These are phyloP conservation scores for Euphrasia arctica DNA, from an alignment of 305 asterid species.

Conservation along the genomic window DNA sequence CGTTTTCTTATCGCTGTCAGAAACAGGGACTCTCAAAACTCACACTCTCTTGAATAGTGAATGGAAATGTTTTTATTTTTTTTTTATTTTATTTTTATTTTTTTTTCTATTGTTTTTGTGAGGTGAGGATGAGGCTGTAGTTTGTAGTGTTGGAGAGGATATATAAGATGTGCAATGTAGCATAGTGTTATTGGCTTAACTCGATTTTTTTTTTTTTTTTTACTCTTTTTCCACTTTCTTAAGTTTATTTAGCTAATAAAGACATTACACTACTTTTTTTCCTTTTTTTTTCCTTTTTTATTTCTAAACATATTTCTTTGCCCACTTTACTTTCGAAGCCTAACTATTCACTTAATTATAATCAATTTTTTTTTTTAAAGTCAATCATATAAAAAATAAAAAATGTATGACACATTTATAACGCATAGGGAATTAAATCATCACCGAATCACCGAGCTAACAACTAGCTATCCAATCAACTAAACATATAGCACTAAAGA, in stretches of 20 bases:
- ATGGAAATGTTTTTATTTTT: conserved; percentile 3
- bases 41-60: conserved; percentile 17
- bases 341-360: neutral
- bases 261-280: conserved; percentile 58
- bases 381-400: too few species aligned
- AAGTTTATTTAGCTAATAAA: conserved; percentile 44
- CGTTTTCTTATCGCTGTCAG: neutral
- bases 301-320: neutral
- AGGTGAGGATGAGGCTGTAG: conserved; percentile 50
- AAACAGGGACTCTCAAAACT: conserved; percentile 17
- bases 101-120: conserved; percentile 28
- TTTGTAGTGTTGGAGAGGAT: conserved; percentile 47
- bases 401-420: too few species aligned
- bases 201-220: conserved; percentile 1
- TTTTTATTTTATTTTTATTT: neutral
- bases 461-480: too few species aligned
- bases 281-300: conserved; percentile 24
- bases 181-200: conserved; percentile 27
- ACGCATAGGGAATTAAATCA: too few species aligned
- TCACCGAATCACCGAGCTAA: too few species aligned
- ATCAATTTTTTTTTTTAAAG: too few species aligned
- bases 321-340: neutral
- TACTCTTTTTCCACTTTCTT: neutral
- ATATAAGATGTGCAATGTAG: conserved; percentile 35
- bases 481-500: too few species aligned